These are phyloP conservation scores for Claviceps sp. DNA, from an alignment of 2,329 filamentous ascomycete species.

Conservation along the genomic window DNA sequence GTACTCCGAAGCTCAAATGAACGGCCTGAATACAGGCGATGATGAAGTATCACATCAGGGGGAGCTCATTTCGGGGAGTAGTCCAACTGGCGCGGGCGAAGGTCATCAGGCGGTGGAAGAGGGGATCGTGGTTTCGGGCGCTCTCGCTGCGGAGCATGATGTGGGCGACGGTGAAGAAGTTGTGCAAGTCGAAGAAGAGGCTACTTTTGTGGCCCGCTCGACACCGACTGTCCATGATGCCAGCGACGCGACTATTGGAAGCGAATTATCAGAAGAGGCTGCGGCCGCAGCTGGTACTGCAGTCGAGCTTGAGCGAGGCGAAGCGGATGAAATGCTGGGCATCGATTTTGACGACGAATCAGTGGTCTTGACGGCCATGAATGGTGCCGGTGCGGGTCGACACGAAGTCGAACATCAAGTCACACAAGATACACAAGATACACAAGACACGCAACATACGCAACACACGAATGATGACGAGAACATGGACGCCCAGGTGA, in stretches of 20 bases:
- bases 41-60: not conserved
- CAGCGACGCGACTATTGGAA: not conserved
- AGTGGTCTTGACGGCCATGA: not conserved
- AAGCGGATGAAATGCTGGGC: constrained; percentile 1
- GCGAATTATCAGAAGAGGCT: not conserved
- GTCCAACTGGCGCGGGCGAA: not conserved
- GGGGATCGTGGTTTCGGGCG: constrained; percentile 1
- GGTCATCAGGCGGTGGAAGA: not conserved
- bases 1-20: not conserved
- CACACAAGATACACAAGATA: not conserved
- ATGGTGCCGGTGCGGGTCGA: not conserved
- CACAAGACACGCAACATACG: too few relatives aligned
- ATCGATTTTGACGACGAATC: constrained; percentile 3
- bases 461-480: not conserved
- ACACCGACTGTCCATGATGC: not conserved
- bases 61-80: not conserved
- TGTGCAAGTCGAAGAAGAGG: constrained; percentile 6
- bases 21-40: not conserved
- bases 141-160: constrained; percentile 9
- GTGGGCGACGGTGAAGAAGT: constrained; percentile 10
- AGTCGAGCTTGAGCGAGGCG: not conserved
- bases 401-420: not conserved
- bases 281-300: not conserved
- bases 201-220: constrained; percentile 6
- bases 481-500: not conserved